Evolutionary conservation across 1,284 basidiomycete species (phyloP).

Genomic region (Naganishia sp.): DNA sequence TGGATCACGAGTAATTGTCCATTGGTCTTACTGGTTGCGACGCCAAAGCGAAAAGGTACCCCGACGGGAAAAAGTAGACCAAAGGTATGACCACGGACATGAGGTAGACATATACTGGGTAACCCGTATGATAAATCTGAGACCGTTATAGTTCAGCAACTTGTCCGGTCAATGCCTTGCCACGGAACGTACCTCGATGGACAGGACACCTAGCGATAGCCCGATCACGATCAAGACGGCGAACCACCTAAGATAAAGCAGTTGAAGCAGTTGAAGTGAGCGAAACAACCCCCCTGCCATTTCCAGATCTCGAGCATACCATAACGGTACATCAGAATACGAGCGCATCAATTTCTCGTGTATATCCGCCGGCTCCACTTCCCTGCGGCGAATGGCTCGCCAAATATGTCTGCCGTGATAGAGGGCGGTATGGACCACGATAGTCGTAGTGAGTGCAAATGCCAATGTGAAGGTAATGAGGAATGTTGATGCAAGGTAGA

Average conservation of each 20-base stretch:
- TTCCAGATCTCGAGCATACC: slow-evolving; percentile 56
- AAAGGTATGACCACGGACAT: slow-evolving; percentile 71
- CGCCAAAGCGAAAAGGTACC: slow-evolving; percentile 92
- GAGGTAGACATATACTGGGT: slow-evolving; percentile 83
- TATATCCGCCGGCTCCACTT: slow-evolving; percentile 86
- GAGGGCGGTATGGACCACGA: slow-evolving; percentile 85
- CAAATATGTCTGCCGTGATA: slow-evolving; percentile 81
- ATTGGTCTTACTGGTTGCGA: slow-evolving; percentile 64
- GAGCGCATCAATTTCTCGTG: slow-evolving; percentile 93
- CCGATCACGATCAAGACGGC: slow-evolving; percentile 65
- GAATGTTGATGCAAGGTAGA: slow-evolving; percentile 86
- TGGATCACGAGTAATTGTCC: background rate
- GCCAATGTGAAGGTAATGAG: slow-evolving; percentile 86
- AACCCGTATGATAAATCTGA: slow-evolving; percentile 75
- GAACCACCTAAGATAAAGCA: slow-evolving; percentile 65
- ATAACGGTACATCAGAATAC: slow-evolving; percentile 92
- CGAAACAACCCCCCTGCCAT: background rate
- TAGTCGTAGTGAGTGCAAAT: slow-evolving; percentile 78
- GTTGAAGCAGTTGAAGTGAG: background rate
- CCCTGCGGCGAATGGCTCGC: slow-evolving; percentile 69
- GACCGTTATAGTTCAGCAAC: background rate
- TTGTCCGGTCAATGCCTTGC: background rate
- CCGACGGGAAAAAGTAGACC: slow-evolving; percentile 83
- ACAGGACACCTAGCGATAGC: slow-evolving; percentile 71
- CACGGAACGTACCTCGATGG: slow-evolving; percentile 66